Percentiles rank a stretch among this genome's conserved stretches.
Evolutionary conservation across 257 asterid species (phyloP).

Genomic region (Thymus mandschuricus): DNA sequence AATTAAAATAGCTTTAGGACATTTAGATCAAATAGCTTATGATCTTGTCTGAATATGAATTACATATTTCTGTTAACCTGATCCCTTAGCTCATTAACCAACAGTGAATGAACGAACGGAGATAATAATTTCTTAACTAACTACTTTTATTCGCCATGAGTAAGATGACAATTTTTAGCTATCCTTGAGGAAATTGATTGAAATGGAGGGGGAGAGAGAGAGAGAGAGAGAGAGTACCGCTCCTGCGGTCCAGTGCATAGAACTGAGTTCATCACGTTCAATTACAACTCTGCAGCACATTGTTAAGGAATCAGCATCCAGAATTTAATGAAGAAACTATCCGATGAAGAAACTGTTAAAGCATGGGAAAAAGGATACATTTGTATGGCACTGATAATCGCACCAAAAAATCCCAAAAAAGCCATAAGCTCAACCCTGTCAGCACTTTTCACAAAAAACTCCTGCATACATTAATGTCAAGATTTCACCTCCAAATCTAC

Average conservation of each 20-base stretch:
- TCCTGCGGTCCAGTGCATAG: conserved; percentile 79
- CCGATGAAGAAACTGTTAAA: conserved; percentile 10
- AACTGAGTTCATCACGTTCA: conserved; percentile 80
- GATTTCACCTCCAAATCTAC: background rate
- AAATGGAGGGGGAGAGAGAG: conserved; percentile 15
- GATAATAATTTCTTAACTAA: background rate
- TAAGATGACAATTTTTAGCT: background rate
- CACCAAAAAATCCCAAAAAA: conserved; percentile 91
- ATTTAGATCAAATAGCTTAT: too few relatives aligned
- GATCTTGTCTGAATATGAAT: too few relatives aligned
- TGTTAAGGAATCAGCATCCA: conserved; percentile 41
- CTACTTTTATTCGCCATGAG: background rate
- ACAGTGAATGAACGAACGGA: background rate
- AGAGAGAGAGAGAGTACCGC: conserved; percentile 46
- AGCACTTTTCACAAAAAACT: conserved; percentile 82
- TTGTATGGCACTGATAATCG: conserved; percentile 81
- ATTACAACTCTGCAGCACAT: conserved; percentile 61
- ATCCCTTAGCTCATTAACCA: background rate
- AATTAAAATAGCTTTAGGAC: background rate
- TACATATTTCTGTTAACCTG: background rate
- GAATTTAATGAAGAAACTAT: conserved; percentile 11
- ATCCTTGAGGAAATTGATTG: background rate
- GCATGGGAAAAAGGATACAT: conserved; percentile 60
- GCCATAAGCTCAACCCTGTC: conserved; percentile 94
- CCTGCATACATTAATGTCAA: conserved; percentile 52